These are phyloP conservation scores for Teratosphaeria pseudoeucalypti DNA, from an alignment of 2,329 filamentous ascomycete species.

Conservation along the genomic window DNA sequence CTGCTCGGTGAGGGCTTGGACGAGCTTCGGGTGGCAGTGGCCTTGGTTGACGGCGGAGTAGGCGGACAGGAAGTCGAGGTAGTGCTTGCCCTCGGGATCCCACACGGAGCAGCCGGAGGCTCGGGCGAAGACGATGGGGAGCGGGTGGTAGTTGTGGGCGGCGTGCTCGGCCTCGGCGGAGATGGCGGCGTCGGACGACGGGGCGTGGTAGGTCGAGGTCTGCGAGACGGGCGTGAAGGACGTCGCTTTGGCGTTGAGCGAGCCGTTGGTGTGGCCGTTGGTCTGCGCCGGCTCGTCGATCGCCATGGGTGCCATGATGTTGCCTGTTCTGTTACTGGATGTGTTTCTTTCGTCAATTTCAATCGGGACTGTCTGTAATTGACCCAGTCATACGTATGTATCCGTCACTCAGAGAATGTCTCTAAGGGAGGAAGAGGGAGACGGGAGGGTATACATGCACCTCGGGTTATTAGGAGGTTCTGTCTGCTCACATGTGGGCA, in stretches of 20 bases:
- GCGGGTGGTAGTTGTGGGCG: conserved; percentile 97
- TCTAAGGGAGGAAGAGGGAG: neutral
- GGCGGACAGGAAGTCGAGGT: conserved; percentile 94
- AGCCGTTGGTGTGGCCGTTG: conserved; percentile 13
- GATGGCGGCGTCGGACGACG: conserved; percentile 72
- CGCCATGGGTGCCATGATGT: conserved; percentile 28
- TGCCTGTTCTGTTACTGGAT: neutral
- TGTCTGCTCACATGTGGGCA: neutral
- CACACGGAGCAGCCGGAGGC: conserved; percentile 82
- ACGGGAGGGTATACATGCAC: neutral
- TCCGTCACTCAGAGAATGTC: neutral
- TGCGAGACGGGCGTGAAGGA: conserved; percentile 30
- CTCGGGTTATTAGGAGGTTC: neutral
- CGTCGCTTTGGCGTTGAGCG: conserved; percentile 32
- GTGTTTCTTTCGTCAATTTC: neutral
- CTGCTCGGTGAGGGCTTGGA: conserved; percentile 83
- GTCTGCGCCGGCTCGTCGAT: conserved; percentile 15
- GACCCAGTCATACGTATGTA: neutral
- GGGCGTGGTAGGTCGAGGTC: conserved; percentile 53
- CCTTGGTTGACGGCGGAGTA: conserved; percentile 98
- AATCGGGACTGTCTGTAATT: neutral
- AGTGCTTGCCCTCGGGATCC: conserved; percentile 85
- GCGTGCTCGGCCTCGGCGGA: conserved; percentile 71
- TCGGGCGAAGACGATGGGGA: conserved; percentile 84
- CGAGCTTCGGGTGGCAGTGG: conserved; percentile 91